phyloP scores from a whole-genome alignment of 768 basidiomycete species.

The Boletus rubropictus region DNA sequence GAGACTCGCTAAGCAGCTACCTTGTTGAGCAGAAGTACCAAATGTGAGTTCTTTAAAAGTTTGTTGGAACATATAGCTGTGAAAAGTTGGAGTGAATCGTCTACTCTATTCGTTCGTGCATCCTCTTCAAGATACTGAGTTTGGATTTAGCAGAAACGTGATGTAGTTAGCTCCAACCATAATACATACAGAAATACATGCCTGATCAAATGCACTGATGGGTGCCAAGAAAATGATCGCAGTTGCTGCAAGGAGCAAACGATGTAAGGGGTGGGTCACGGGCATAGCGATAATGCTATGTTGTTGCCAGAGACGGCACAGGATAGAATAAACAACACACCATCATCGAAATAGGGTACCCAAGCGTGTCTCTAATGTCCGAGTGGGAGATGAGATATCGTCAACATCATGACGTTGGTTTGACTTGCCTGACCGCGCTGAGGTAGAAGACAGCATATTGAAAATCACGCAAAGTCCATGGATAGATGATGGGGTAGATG shows the following conservation, averaged over 20 bases:
- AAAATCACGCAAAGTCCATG: background rate
- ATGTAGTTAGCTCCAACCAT: slow-evolving; percentile 6
- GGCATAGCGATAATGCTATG: slow-evolving; percentile 17
- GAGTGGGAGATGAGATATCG: slow-evolving; percentile 10
- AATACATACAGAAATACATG: slow-evolving; percentile 23
- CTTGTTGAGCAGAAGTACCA: slow-evolving; percentile 78
- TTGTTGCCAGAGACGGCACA: slow-evolving; percentile 6
- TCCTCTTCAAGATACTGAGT: slow-evolving; percentile 77
- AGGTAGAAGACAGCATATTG: slow-evolving; percentile 7
- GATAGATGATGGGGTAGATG: slow-evolving; percentile 12
- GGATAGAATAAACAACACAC: slow-evolving; percentile 34
- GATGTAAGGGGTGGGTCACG: slow-evolving; percentile 6
- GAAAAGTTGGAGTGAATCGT: slow-evolving; percentile 78
- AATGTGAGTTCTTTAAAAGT: slow-evolving; percentile 63
- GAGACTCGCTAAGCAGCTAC: slow-evolving; percentile 30
- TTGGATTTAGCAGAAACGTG: slow-evolving; percentile 6
- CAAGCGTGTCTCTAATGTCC: slow-evolving; percentile 62
- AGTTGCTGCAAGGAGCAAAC: slow-evolving; percentile 43
- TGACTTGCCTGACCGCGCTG: slow-evolving; percentile 57
- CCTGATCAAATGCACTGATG: slow-evolving; percentile 85
- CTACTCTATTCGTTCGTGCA: slow-evolving; percentile 68
- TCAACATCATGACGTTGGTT: slow-evolving; percentile 8
- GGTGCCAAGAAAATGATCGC: slow-evolving; percentile 86
- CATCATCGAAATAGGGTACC: slow-evolving; percentile 84
- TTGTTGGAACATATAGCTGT: slow-evolving; percentile 70